A percentile compares a stretch with the other conserved stretches of the same genome.
Conservation (phyloP, 305 asterid species). For the Solanum hybrid region DNA sequence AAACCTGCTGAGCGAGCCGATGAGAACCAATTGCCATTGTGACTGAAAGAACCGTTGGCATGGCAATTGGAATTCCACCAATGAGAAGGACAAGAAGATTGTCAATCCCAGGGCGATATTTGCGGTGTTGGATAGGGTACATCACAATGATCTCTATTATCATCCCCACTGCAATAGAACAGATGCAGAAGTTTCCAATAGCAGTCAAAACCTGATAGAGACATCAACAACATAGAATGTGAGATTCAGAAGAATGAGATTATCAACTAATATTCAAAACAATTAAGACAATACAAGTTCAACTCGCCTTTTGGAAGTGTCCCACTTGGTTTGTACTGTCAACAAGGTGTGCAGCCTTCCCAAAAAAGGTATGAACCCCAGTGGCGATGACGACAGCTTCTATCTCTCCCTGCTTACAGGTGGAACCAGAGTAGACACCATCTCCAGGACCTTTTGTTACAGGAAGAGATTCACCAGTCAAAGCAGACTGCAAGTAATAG, state of each 20-base stretch:
- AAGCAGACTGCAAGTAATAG: conserved; percentile 70
- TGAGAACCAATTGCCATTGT: conserved; percentile 99
- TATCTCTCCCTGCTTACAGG: conserved; percentile 96
- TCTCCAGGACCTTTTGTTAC: conserved; percentile 97
- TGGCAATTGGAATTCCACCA: conserved; percentile 98
- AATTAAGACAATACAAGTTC: not conserved
- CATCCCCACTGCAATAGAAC: conserved; percentile 99
- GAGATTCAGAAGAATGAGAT: not conserved
- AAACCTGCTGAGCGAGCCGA: conserved; percentile 96
- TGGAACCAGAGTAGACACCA: conserved; percentile 95
- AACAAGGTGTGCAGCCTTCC: conserved; percentile 98
- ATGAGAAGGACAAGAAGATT: conserved; percentile 96
- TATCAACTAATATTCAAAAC: conserved; percentile 1
- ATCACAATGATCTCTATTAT: conserved; percentile 80
- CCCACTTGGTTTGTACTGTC: conserved; percentile 96
- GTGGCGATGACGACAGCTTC: conserved; percentile 95
- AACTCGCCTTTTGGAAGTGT: conserved; percentile 85
- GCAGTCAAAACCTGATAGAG: conserved; percentile 80
- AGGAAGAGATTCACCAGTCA: conserved; percentile 97
- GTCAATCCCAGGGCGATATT: conserved; percentile 94
- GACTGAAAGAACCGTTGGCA: conserved; percentile 98
- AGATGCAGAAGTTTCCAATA: conserved; percentile 95
- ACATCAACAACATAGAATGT: not conserved
- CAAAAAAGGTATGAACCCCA: conserved; percentile 97
- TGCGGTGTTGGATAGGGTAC: conserved; percentile 90